Evolutionary conservation across 768 basidiomycete species (phyloP).

Genomic region (Amanita rimosa): DNA sequence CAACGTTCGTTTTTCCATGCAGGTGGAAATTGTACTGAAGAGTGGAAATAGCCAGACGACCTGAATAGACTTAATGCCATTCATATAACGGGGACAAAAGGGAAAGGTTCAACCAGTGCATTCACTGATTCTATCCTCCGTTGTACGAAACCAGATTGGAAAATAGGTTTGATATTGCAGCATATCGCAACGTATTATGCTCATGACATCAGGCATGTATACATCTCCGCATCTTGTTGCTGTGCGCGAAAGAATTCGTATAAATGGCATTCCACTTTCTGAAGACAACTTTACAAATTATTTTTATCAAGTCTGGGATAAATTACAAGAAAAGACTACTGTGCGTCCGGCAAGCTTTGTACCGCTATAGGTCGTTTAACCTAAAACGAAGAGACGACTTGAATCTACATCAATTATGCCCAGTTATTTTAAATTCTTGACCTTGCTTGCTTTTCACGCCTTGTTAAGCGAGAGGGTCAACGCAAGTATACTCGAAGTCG

Average conservation of each 20-base stretch:
- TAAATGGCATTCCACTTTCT: conserved; percentile 83
- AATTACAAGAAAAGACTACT: conserved; percentile 46
- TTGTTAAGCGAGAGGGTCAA: conserved; percentile 79
- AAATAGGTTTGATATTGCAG: conserved; percentile 46
- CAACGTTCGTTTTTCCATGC: conserved; percentile 34
- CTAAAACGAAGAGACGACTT: conserved; percentile 28
- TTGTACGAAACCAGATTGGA: conserved; percentile 61
- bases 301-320: conserved; percentile 96
- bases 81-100: conserved; percentile 97
- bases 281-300: conserved; percentile 83
- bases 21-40: conserved; percentile 8
- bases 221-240: conserved; percentile 96
- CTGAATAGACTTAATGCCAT: conserved; percentile 86
- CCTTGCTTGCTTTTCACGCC: conserved; percentile 83
- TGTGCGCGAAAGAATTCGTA: conserved; percentile 89
- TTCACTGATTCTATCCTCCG: conserved; percentile 83
- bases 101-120: conserved; percentile 95
- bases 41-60: conserved; percentile 50
- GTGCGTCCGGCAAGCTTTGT: conserved; percentile 24
- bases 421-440: conserved; percentile 89
- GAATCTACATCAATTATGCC: conserved; percentile 62
- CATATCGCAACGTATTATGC: neutral
- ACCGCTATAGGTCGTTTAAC: neutral
- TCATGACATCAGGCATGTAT: conserved; percentile 58
- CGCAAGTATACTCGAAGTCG: conserved; percentile 92